Conservation (phyloP, 805 yeast genomes). For the Candida vartiovaarae region DNA sequence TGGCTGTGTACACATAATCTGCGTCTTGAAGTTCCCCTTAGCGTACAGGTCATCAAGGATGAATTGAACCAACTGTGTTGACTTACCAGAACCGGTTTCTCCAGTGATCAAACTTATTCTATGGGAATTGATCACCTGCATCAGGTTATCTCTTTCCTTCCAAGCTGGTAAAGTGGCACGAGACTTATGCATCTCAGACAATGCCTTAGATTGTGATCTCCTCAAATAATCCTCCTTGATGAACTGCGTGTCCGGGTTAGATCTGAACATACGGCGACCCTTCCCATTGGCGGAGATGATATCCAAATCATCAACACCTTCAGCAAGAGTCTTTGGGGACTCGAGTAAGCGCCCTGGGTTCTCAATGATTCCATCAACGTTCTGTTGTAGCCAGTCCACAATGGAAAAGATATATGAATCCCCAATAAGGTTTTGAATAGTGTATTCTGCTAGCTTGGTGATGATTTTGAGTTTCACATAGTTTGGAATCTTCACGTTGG, state of each 20-base stretch:
- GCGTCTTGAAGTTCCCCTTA: conserved; percentile 39
- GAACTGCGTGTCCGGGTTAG: conserved; percentile 25
- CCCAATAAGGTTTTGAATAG: conserved; percentile 48
- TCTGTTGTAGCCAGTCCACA: conserved; percentile 73
- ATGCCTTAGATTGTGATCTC: conserved; percentile 27
- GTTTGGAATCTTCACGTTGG: conserved; percentile 49
- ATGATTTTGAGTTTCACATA: conserved; percentile 59
- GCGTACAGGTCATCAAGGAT: conserved; percentile 59
- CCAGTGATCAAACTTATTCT: conserved; percentile 81
- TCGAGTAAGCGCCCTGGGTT: conserved; percentile 68
- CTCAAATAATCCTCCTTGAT: conserved; percentile 30
- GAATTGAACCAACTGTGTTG: conserved; percentile 91
- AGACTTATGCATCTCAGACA: conserved; percentile 33
- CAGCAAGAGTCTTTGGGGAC: not conserved
- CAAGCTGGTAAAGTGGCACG: conserved; percentile 79
- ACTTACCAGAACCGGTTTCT: conserved; percentile 96
- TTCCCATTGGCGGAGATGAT: conserved; percentile 2
- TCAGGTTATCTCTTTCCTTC: conserved; percentile 51
- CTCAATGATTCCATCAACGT: conserved; percentile 48
- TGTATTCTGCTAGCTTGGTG: conserved; percentile 36
- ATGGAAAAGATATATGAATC: conserved; percentile 61
- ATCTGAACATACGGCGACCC: conserved; percentile 12
- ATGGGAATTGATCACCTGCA: conserved; percentile 47
- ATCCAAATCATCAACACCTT: conserved; percentile 3
- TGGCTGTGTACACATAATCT: conserved; percentile 88